Base-by-base conservation (phyloP, 495 filamentous ascomycete species). In the Podospora didyma region DNA sequence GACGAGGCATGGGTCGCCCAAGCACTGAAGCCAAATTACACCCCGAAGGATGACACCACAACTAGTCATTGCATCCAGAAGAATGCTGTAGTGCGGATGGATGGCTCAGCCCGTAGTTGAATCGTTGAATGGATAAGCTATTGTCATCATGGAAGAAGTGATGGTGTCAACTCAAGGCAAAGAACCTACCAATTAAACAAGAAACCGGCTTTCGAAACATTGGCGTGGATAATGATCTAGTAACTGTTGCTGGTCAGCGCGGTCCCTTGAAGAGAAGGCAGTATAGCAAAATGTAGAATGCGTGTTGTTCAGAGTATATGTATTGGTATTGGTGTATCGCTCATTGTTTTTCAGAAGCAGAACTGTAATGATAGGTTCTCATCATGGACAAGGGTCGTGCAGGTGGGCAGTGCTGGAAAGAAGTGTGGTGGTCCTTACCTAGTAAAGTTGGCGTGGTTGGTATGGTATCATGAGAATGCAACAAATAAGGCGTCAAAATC, bases 51-150 rank as follows among this genome's bases (percentile, higher is more conserved):
- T 66, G 82, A 84, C 89, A 94, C 88, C 90, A 95, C 91, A 90
- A 94, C 91, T 84, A 65, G 79, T 95, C 90, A 81, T 95, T 79
- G 78, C 78, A 63, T 31, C 72, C 68, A 64, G 69, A 74, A 69
- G 66, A 63, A 69, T 66, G 58, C 86, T 93, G 82, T 76, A 86
- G 90, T 95, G 79, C 67, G 86, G 83, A 81, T 90, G 85, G 80
- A 83, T 85, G 82, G 78, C 81, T 89, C 81, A 87, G 88, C 75
- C 62, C 70, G 76, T 75, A 82, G 75, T 4, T 31, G 79, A 70
- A 72, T 97, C 89, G 83, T 95, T 87, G 93, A 97, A 97, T 97
- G 93, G 93, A 97, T 97, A 89, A 86, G 90, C 92, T 92, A 78
- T 82, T 88, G 84, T 96, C 92, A 96, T 97, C 93, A 88, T 88